These are phyloP conservation scores for Hymenochaete sp. DNA, from an alignment of 1,284 basidiomycete species.

Conservation along the genomic window DNA sequence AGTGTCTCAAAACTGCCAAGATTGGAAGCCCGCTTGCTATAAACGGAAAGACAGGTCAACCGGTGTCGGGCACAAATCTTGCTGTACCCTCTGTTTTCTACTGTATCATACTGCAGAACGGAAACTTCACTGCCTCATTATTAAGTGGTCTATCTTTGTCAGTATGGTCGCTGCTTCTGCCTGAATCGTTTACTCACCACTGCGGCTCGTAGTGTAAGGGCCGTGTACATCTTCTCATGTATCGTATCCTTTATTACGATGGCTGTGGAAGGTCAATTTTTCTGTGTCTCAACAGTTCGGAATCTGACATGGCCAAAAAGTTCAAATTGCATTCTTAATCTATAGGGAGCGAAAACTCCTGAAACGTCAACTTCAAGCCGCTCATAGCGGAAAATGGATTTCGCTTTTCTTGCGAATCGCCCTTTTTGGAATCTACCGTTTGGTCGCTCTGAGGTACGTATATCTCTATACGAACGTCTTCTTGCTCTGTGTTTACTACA, in stretches of 20 bases:
- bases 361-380: not conserved
- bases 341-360: constrained; percentile 2
- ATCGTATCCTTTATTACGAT: constrained; percentile 13
- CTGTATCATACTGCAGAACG: constrained; percentile 16
- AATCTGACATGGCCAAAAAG: not conserved
- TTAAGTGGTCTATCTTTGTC: constrained; percentile 8
- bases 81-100: constrained; percentile 16
- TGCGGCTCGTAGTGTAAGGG: constrained; percentile 4
- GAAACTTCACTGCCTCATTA: constrained; percentile 6
- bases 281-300: not conserved
- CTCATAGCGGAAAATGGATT: constrained; percentile 3
- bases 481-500: not conserved
- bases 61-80: constrained; percentile 11
- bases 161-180: not conserved
- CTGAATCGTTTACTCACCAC: not conserved
- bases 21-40: constrained; percentile 3
- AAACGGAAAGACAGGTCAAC: not conserved
- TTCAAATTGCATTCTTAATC: constrained; percentile 5
- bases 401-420: constrained; percentile 13
- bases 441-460: constrained; percentile 11
- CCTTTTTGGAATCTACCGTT: constrained; percentile 16
- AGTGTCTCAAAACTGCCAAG: not conserved
- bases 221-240: constrained; percentile 4
- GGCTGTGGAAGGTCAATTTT: constrained; percentile 11
- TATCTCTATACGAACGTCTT: no score